These are phyloP conservation scores for Hanseniaspora hatyaiensis DNA, from an alignment of 805 yeast genomes.

Conservation along the genomic window DNA sequence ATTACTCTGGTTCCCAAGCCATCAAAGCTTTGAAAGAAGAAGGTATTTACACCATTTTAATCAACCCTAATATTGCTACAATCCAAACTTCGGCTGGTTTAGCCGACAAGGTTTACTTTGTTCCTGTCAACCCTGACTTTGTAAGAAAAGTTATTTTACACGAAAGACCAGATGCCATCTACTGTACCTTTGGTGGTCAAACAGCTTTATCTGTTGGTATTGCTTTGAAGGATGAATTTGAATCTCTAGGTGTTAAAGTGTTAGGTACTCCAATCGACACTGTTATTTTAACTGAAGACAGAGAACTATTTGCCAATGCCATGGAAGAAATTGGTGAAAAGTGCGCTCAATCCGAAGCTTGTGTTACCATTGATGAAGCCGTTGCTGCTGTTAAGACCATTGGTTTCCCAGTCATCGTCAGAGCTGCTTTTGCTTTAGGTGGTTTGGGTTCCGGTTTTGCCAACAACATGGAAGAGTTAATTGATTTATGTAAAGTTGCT, in stretches of 20 bases:
- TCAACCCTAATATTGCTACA: constrained; percentile 93
- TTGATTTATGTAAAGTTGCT: constrained; percentile 80
- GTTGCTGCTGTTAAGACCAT: constrained; percentile 74
- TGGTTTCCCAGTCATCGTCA: constrained; percentile 92
- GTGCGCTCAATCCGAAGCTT: constrained; percentile 93
- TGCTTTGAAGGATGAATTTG: constrained; percentile 89
- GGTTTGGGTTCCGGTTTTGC: constrained; percentile 98
- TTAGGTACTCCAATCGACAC: constrained; percentile 96
- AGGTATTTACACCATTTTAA: constrained; percentile 68
- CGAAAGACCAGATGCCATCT: constrained; percentile 91
- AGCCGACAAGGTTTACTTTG: constrained; percentile 89
- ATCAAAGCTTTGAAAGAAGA: constrained; percentile 91
- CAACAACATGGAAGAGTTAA: constrained; percentile 64
- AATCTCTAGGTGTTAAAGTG: constrained; percentile 82
- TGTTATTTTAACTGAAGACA: constrained; percentile 90
- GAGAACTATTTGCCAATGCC: constrained; percentile 92
- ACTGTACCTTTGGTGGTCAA: constrained; percentile 97
- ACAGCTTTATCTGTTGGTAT: constrained; percentile 90
- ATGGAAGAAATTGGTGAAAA: constrained; percentile 90
- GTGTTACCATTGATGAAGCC: constrained; percentile 85
- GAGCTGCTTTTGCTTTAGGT: constrained; percentile 95
- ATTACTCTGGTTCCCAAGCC: constrained; percentile 94
- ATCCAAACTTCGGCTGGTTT: constrained; percentile 90
- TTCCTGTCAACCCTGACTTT: constrained; percentile 95
- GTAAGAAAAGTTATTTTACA: constrained; percentile 89